These are phyloP conservation scores for Kodamaea fukazawae DNA, from an alignment of 805 yeast genomes.

Conservation along the genomic window DNA sequence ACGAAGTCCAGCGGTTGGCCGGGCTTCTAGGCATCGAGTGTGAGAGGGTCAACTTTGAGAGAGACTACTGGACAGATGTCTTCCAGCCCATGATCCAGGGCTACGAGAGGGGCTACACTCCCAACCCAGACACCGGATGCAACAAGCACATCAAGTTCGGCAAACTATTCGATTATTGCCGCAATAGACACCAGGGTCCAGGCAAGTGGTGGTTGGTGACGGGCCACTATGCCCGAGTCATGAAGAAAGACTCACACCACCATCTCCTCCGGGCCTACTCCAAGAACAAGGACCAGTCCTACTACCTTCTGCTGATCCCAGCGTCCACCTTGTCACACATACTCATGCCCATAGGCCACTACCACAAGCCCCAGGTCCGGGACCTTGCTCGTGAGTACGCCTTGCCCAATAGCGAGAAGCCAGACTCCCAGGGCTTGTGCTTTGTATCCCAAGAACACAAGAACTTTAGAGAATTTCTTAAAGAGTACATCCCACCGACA, in stretches of 20 bases:
- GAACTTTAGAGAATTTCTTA: constrained; percentile 67
- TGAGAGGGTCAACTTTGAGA: constrained; percentile 78
- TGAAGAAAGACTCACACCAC: constrained; percentile 27
- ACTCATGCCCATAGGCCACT: constrained; percentile 79
- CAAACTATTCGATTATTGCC: constrained; percentile 55
- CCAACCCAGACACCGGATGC: constrained; percentile 93
- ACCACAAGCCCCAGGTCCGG: constrained; percentile 72
- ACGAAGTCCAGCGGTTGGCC: constrained; percentile 69
- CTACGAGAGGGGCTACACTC: constrained; percentile 75
- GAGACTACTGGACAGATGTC: constrained; percentile 89
- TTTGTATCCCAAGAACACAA: constrained; percentile 70
- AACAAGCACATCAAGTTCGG: constrained; percentile 89
- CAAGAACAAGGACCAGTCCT: constrained; percentile 80
- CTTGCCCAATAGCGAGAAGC: constrained; percentile 69
- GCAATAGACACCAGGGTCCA: constrained; percentile 24
- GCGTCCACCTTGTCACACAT: constrained; percentile 42
- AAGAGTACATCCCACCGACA: constrained; percentile 66
- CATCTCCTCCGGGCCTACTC: constrained; percentile 60
- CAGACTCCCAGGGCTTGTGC: constrained; percentile 93
- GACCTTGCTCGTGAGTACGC: constrained; percentile 53
- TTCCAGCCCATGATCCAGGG: constrained; percentile 85
- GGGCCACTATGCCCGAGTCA: constrained; percentile 72
- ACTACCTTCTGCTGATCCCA: constrained; percentile 74
- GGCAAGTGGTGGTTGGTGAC: constrained; percentile 81
- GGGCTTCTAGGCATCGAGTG: constrained; percentile 61